These are phyloP conservation scores for Pseudoscleropodium purum DNA, from an alignment of 225 moss, liverwort and hornwort genomes.

Conservation along the genomic window DNA sequence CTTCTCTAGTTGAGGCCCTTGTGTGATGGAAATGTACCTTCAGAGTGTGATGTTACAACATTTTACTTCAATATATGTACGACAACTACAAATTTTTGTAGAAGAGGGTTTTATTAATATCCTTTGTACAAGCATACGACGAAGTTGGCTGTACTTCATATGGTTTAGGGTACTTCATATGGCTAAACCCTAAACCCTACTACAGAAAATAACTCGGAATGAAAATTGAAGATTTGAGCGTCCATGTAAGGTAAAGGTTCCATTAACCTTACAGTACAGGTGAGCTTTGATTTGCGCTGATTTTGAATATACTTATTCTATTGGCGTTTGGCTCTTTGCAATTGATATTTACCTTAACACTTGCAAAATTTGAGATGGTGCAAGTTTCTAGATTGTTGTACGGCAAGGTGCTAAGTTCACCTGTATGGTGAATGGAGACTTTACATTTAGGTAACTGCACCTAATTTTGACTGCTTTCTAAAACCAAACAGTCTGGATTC, in stretches of 20 bases:
- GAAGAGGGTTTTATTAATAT: neutral
- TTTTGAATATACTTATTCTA: neutral
- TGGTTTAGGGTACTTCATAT: neutral
- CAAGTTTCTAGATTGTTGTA: neutral
- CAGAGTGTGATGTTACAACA: neutral
- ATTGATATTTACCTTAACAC: neutral
- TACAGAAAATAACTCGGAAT: neutral
- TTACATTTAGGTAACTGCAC: neutral
- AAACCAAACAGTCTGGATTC: too few species aligned
- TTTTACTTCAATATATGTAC: neutral
- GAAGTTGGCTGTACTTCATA: neutral
- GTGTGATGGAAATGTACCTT: neutral
- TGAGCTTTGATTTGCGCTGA: neutral
- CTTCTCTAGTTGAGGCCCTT: neutral
- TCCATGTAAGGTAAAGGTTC: neutral
- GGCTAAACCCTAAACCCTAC: neutral
- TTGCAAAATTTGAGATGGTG: neutral
- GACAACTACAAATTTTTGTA: neutral
- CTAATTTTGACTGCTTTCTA: too few species aligned
- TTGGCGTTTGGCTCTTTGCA: neutral
- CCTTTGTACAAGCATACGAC: neutral
- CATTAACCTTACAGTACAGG: neutral
- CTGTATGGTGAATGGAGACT: neutral
- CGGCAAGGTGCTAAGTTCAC: neutral
- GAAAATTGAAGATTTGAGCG: neutral